Evolutionary conservation across 192 early-diverging fungal species (phyloP), one percentile per base, ranked within the genome.

Genomic region (Coemansia sp.): DNA sequence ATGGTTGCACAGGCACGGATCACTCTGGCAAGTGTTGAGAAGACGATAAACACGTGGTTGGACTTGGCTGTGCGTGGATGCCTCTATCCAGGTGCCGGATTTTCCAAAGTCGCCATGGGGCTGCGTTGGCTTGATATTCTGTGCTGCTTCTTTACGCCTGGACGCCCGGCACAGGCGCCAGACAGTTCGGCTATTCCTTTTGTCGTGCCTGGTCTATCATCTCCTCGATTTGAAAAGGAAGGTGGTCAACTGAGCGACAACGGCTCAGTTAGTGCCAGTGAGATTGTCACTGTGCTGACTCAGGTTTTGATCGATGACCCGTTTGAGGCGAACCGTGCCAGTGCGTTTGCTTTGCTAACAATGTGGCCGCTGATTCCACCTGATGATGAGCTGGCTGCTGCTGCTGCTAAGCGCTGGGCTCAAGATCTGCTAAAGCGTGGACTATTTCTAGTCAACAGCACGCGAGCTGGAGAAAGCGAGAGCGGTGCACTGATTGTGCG

Each of bases 401-500:
- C 87, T 5, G 76, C 76, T 6, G 66, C 72, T 3, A 66, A 56
- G 41, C 6, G 11, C 12, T 82, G 79, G 79, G 79, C 74, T 0
- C 77, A 84, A 32, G 66, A 75, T 13, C 63, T 93, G 61, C 73
- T 92, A 7, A 74, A 82, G 47, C 87, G 87, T 71, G 90, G 86
- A 5, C 67, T 93, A 26, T 73, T 76, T 41, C 77, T 85, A 74
- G 80, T 92, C 26, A 80, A 69, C 62, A 91, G 88, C 66, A 87
- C 88, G 12, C 74, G 90, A 11, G 90, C 92, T 12, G 87, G 88
- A 16, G 91, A 96, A 72, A 91, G 92, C 71, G 92, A 93, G 55
- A 88, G 88, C 66, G 95, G 92, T 39, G 91, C 92, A n/a, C 85
- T 90, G 69, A 76, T 94, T 12, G 79, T 95, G 42, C 86, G 91